Conservation (phyloP, 2,329 filamentous ascomycete genomes). For the Fusarium devonianum region DNA sequence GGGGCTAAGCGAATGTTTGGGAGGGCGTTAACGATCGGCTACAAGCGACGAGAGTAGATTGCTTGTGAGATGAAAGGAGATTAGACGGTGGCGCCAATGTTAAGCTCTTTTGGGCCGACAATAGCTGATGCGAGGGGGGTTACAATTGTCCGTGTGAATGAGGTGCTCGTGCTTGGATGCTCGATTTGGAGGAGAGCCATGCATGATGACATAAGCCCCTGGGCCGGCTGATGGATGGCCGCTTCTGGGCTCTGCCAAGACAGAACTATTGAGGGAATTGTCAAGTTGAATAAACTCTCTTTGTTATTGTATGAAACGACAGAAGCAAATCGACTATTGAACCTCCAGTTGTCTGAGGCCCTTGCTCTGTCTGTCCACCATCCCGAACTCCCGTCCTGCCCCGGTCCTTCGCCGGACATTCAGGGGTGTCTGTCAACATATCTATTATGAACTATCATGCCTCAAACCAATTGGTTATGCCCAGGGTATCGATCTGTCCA, state of each 20-base stretch:
- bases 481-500: neutral
- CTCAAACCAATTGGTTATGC: too few relatives aligned
- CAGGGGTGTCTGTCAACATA: too few relatives aligned
- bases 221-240: neutral
- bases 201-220: constrained; percentile 38
- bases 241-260: neutral
- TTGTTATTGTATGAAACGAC: too few relatives aligned
- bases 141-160: constrained; percentile 12
- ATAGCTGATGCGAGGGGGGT: constrained; percentile 29
- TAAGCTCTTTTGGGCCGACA: constrained; percentile 35
- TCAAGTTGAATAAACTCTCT: too few relatives aligned
- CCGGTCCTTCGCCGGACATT: too few relatives aligned
- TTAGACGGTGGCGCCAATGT: constrained; percentile 18
- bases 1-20: constrained; percentile 13
- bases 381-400: too few relatives aligned
- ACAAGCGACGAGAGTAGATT: constrained; percentile 3
- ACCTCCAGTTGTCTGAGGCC: too few relatives aligned
- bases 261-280: too few relatives aligned
- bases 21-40: constrained; percentile 20
- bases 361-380: too few relatives aligned
- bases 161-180: constrained; percentile 27
- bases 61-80: constrained; percentile 3
- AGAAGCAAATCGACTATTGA: too few relatives aligned
- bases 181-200: constrained; percentile 29
- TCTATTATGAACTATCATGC: too few relatives aligned